Evolutionary conservation across 192 early-diverging fungal species (phyloP), one percentile per base, ranked within the genome.

Genomic region (Backusella luteola): DNA sequence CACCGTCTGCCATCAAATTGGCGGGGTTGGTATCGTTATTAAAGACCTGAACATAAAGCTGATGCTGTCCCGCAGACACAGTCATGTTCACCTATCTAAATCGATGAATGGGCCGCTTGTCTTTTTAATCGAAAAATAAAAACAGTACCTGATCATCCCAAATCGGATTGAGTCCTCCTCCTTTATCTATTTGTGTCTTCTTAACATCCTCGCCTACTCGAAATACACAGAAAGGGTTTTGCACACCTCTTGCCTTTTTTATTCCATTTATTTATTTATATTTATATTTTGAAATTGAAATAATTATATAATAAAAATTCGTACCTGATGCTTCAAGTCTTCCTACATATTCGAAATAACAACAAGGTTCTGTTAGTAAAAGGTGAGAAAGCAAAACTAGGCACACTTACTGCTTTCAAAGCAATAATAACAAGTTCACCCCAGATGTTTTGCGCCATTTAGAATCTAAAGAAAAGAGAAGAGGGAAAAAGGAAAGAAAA

Each of bases 31-130:
- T 71, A 49, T 71, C 70, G 11, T n/a, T 71, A 39, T 71, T 15
- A 32, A 71, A 71, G 1, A 71, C 42, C 19, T 71, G 70, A 44
- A 46, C 44, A 26, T 32, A 29, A 4, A 71, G 35, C 29, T 71
- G 70, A 34, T 49, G 70, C 15, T 42, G 35, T 17, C 70, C 70
- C 8, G 39, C 23, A 32, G 44, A 36, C 0, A 71, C 29, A 29
- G 42, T 41, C 26, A 71, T 71, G 42, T 71, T 71, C 23, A 71
- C 70, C 70, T 71, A 69, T 63, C 56, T 63, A 63, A 14, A 63
- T 12, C 21, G 56, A 63, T 63, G 32, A 32, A 32, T 32, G 32
- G 32, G 32, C 52, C 21, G 49, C 4, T 52, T 52, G 4, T 52
- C 19, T 52, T 6, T 44, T 44, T 39, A 39, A 44, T 3, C 42